Evolutionary conservation across 106 monocot genomes (phyloP).

Genomic region (Dendrobium catenatum): DNA sequence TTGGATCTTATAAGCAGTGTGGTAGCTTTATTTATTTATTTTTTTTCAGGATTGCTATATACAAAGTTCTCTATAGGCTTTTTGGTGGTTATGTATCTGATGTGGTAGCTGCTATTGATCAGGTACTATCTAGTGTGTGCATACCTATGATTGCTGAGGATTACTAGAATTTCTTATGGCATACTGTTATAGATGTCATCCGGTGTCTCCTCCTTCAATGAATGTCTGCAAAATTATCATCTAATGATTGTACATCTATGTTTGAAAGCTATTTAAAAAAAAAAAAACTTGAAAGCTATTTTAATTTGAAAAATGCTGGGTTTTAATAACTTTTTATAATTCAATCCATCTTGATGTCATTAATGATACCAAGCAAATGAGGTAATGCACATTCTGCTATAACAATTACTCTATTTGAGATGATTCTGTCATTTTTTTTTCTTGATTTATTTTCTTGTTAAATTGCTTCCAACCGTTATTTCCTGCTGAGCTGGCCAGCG

Average conservation of each 20-base stretch:
- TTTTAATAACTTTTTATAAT: background rate
- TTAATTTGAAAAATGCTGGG: background rate
- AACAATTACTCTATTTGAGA: background rate
- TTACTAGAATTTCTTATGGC: background rate
- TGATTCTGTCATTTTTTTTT: background rate
- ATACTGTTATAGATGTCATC: background rate
- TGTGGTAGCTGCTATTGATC: conserved; percentile 97
- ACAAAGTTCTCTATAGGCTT: conserved; percentile 94
- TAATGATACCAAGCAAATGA: background rate
- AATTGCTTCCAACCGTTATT: background rate
- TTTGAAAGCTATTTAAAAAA: background rate
- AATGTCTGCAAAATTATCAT: background rate
- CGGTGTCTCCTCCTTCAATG: background rate
- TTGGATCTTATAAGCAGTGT: background rate
- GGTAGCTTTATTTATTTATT: background rate
- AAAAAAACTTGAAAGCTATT: background rate
- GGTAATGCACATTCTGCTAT: background rate
- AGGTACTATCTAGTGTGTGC: conserved; percentile 35
- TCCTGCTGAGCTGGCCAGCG: background rate
- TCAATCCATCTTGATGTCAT: background rate
- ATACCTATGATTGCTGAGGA: background rate
- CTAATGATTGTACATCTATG: background rate
- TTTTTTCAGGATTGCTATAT: conserved; percentile 73
- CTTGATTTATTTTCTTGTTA: background rate
- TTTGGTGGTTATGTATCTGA: conserved; percentile 98